Evolutionary conservation across 495 filamentous ascomycete genomes (phyloP), one percentile per base, ranked within the genome.

Genomic region (Lasiosphaeriaceae sp.): DNA sequence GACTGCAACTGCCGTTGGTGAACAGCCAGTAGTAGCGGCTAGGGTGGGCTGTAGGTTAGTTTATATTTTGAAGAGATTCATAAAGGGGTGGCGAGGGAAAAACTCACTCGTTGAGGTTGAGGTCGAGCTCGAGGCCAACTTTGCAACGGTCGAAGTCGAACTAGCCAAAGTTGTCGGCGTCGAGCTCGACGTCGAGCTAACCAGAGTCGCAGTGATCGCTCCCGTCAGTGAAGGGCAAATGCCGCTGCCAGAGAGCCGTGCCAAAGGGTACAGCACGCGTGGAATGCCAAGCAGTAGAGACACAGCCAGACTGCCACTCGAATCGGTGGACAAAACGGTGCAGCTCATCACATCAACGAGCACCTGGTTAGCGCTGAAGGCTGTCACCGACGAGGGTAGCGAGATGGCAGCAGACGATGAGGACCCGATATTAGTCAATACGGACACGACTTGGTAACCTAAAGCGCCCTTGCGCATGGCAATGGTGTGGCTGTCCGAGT

Each of bases 401-500:
- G 70, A 76, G 22, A 85, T 67, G 0, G 74, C 77, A 47, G 78
- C 79, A 9, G 67, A 62, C 11, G 61, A 65, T 2, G 79, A 79
- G 6, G 63, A 65, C 1, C 88, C 87, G 3, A 70, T 59, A 62
- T 89, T 90, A 6, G 82, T 80, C 46, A 85, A 74, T 2, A 89
- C 74, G 0, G 79, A 81, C 54, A 91, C 74, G 50, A 86, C 69
- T 59, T 86, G 80, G 4, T 65, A 66, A 2, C 77, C 78, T 8
- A 74, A 63, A 54, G 45, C 64, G 16, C 87, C 87, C 69, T 91
- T 91, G 43, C 85, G 77, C 71, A 87, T 81, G 9, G 80, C 86
- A 17, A 91, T 69, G 4, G 79, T 84, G 48, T 66, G 73, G 43
- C 62, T 66, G 50, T 86, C 83, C 37, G 75, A 74, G 68, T 83